Conservation (phyloP, 129 eudicot genomes). For the Pseudognaphalium luteoalbum region DNA sequence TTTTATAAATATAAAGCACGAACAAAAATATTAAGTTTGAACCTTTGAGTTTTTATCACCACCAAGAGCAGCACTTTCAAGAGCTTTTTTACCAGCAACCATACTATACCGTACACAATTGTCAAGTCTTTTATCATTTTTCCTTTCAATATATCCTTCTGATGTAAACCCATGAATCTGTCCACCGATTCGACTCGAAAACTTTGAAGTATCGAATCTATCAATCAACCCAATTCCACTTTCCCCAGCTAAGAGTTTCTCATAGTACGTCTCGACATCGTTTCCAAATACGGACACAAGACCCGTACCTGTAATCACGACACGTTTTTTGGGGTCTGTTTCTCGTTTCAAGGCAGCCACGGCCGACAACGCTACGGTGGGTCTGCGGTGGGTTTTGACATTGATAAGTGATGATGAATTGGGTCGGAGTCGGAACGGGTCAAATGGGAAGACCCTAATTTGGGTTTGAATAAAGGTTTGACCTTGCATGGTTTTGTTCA, state of each 20-base stretch:
- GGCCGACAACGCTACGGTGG: conserved; percentile 21
- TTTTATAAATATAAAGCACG: not conserved
- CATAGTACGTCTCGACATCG: conserved; percentile 77
- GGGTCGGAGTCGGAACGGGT: conserved; percentile 21
- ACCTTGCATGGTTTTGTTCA: conserved; percentile 51
- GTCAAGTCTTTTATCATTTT: conserved; percentile 82
- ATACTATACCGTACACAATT: conserved; percentile 72
- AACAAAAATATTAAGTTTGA: not conserved
- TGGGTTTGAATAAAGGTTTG: conserved; percentile 48
- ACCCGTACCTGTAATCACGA: conserved; percentile 92
- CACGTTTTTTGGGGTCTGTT: conserved; percentile 89
- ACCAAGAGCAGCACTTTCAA: conserved; percentile 77
- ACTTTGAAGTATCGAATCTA: conserved; percentile 80
- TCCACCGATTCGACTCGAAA: conserved; percentile 85
- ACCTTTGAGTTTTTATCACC: conserved; percentile 59
- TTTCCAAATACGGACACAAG: conserved; percentile 88
- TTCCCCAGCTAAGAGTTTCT: conserved; percentile 70
- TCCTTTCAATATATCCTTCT: conserved; percentile 86
- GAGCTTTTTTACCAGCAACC: conserved; percentile 92
- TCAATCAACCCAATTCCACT: conserved; percentile 76
- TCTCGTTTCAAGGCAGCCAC: conserved; percentile 62
- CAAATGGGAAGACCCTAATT: conserved; percentile 43
- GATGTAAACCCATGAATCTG: conserved; percentile 84
- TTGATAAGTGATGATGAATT: conserved; percentile 21
- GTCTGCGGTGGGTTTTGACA: conserved; percentile 26